Base-by-base conservation (phyloP, 352 stramenopile species). In the Saprolegnia diclina region DNA sequence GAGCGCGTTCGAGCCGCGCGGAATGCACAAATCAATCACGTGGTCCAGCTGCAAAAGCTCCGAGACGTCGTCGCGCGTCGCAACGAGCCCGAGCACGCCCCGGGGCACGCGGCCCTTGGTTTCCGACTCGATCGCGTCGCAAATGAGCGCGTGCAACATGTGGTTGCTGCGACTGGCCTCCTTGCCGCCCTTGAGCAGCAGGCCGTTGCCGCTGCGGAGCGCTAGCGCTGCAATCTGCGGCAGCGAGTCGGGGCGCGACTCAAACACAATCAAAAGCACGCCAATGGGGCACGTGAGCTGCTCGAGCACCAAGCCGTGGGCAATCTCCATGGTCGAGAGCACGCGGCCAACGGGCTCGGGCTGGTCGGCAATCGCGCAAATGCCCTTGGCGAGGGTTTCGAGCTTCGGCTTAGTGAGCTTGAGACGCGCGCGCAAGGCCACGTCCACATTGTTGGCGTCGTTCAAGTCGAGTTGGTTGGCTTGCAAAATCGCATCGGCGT, bases 1-100 rank as follows among this genome's bases (percentile, higher is more conserved):
- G 69, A 99, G 94, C 14, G 79, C 80, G 68, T 97, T 97, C 38
- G 91, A 97, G 37, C 97, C 97, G 52, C 97, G 90, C 57, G 97
- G 97, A 76, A 99, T 99, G 68, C 98, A 98, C 71, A 99, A 78
- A 74, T 99, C 97, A 65, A 99, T 98, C 6, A 98, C 90, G 73
- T 98, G 83, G 76, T 99, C 94, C 14, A 99, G 81, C 53, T 85
- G 82, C 35, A 99, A 79, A 67, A 99, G 79, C 71, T 97, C 92
- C 9, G 79, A 74, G 18, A 98, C 94, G 73, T 98, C 96, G 66
- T 97, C 91, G 56, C 96, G 85, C 16, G 89, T 97, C 3, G 91
- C 97, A 6, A 99, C 94, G 9, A 99, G 83, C 0, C 85, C 94
- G 72, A 99, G 97, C 38, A 98, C 93, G 67, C 97, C 86, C 73